Percentiles rank a stretch among this genome's conserved stretches.
Conservation (phyloP, 345 rosid genomes). For the Turnera subulata region DNA sequence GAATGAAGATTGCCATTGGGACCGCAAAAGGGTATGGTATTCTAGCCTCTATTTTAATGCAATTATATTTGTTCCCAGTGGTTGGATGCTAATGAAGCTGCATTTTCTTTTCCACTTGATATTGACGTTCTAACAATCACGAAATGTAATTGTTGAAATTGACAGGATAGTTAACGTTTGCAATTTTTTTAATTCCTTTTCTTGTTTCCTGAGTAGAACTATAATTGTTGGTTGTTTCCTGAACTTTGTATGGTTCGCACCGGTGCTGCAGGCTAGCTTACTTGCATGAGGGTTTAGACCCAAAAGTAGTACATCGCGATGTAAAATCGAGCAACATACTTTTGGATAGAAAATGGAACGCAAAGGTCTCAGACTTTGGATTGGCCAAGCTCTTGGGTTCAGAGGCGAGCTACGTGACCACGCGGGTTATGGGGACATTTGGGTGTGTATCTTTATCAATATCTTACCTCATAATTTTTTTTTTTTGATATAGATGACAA, state of each 20-base stretch:
- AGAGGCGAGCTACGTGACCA: slow-evolving; percentile 82
- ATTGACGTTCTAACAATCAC: no score
- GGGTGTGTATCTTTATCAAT: slow-evolving; percentile 47
- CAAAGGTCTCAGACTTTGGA: slow-evolving; percentile 91
- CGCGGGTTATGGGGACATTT: slow-evolving; percentile 97
- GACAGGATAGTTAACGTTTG: no score
- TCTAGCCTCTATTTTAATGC: not conserved
- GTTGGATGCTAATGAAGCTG: not conserved
- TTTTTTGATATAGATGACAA: not conserved
- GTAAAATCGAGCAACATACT: slow-evolving; percentile 92
- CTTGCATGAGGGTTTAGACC: slow-evolving; percentile 94
- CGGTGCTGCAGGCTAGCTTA: slow-evolving; percentile 62
- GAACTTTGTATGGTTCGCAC: slow-evolving; percentile 14
- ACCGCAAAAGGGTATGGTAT: slow-evolving; percentile 76
- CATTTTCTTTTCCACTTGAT: not conserved
- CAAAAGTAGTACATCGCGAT: slow-evolving; percentile 93
- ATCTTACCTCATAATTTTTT: no score
- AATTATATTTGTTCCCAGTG: not conserved
- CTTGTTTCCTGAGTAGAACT: no score
- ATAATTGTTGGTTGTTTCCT: no score
- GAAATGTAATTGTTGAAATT: no score
- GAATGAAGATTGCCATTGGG: slow-evolving; percentile 89
- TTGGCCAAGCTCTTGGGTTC: slow-evolving; percentile 86
- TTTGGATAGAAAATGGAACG: slow-evolving; percentile 72
- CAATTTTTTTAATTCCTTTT: no score